Conservation (phyloP, 2,329 filamentous ascomycete genomes). For the Lachnellula subtilissima region DNA sequence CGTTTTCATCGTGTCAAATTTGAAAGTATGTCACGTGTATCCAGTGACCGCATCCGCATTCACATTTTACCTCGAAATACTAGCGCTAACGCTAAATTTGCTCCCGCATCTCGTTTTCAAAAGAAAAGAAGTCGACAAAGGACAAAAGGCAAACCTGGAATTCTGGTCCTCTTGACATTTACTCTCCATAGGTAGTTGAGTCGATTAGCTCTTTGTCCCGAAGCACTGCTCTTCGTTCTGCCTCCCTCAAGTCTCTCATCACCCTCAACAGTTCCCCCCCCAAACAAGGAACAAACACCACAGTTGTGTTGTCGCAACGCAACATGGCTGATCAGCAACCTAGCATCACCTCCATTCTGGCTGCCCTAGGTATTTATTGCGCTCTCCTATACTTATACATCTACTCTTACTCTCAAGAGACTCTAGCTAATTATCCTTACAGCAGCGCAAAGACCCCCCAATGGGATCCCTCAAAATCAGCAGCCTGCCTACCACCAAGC, state of each 20-base stretch:
- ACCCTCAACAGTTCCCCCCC: background rate
- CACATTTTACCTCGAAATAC: too few relatives aligned
- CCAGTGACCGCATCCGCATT: too few relatives aligned
- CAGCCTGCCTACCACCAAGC: slow-evolving; percentile 21
- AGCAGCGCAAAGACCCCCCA: slow-evolving; percentile 44
- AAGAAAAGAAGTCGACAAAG: too few relatives aligned
- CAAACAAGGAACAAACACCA: background rate
- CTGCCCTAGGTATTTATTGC: slow-evolving; percentile 40
- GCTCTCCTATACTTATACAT: background rate
- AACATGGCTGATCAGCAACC: slow-evolving; percentile 42
- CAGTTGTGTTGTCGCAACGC: background rate
- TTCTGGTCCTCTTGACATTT: too few relatives aligned
- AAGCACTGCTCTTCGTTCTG: background rate
- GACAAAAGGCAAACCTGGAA: too few relatives aligned
- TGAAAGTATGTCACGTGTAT: too few relatives aligned
- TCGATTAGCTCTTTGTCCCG: background rate
- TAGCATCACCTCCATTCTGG: slow-evolving; percentile 47
- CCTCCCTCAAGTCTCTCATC: background rate
- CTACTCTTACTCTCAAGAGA: background rate
- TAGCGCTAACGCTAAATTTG: too few relatives aligned
- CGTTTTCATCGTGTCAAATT: too few relatives aligned
- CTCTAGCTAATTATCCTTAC: slow-evolving; percentile 15
- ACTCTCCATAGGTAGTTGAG: too few relatives aligned
- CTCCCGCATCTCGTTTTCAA: too few relatives aligned
- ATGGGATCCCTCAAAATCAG: slow-evolving; percentile 42